phyloP scores from a whole-genome alignment of 345 rosid species.

The Toxicodendron radicans region DNA sequence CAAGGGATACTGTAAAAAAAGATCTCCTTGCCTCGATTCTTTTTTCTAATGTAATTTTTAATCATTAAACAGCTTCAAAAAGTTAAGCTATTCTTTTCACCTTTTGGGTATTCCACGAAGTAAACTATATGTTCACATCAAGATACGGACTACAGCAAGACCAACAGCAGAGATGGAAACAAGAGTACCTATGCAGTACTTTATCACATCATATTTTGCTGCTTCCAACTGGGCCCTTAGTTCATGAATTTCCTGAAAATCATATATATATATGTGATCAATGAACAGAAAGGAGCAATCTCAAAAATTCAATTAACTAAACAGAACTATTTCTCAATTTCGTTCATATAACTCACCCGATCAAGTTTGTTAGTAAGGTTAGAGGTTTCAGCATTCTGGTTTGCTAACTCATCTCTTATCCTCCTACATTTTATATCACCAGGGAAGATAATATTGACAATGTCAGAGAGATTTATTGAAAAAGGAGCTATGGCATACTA shows the following conservation, averaged over 20 bases:
- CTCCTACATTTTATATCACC: conserved; percentile 44
- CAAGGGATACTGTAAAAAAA: neutral
- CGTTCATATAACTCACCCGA: conserved; percentile 43
- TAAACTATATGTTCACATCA: conserved; percentile 40
- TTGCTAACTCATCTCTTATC: conserved; percentile 74
- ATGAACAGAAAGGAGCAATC: neutral
- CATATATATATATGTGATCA: neutral
- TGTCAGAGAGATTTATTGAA: neutral
- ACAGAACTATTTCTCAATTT: neutral
- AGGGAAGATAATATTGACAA: neutral
- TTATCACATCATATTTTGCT: conserved; percentile 84
- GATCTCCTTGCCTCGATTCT: neutral
- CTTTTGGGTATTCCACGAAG: neutral
- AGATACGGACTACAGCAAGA: conserved; percentile 75
- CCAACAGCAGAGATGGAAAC: conserved; percentile 88
- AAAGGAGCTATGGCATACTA: neutral
- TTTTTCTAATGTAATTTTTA: neutral
- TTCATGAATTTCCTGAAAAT: conserved; percentile 75
- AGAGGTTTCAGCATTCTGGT: conserved; percentile 69
- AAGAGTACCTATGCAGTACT: conserved; percentile 89
- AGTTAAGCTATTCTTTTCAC: conserved; percentile 6
- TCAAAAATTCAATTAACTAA: neutral
- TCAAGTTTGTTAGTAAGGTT: conserved; percentile 89
- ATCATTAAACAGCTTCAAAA: conserved; percentile 20
- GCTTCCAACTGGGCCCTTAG: conserved; percentile 84